phyloP scores from a whole-genome alignment of 2,329 filamentous ascomycete species.

The Colletotrichum viniferum region DNA sequence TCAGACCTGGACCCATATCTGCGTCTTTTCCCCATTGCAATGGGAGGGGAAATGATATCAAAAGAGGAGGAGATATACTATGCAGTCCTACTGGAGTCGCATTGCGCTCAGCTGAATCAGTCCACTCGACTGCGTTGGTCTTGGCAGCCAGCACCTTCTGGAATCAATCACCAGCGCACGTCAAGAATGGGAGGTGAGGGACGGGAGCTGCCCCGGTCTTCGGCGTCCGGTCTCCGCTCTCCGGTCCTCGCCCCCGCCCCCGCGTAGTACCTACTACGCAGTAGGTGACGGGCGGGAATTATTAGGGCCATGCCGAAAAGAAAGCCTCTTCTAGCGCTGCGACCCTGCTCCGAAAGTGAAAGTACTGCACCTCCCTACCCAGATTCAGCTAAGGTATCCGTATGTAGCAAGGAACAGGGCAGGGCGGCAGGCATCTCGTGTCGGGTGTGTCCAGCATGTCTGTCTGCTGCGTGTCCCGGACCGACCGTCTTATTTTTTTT shows the following conservation, averaged over 20 bases:
- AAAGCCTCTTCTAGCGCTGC: background rate
- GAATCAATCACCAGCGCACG: background rate
- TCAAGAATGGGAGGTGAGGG: background rate
- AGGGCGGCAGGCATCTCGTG: background rate
- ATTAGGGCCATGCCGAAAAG: background rate
- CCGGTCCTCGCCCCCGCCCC: background rate
- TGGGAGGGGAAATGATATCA: too few species aligned
- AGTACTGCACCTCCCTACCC: background rate
- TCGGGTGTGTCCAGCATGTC: background rate
- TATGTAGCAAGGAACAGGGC: background rate
- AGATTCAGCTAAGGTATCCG: background rate
- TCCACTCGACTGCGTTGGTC: background rate
- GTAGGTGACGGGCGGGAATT: background rate
- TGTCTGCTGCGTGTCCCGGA: background rate
- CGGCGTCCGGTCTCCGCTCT: background rate
- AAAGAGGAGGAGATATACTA: background rate
- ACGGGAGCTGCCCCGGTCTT: background rate
- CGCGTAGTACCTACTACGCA: background rate
- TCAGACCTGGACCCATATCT: background rate
- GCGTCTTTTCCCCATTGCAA: background rate
- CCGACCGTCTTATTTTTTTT: background rate
- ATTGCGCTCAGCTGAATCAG: background rate
- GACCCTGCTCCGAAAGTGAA: background rate
- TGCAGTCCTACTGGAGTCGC: background rate
- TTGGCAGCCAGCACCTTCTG: background rate